These are phyloP conservation scores for Lactarius deliciosus DNA, from an alignment of 768 basidiomycete species.

Conservation along the genomic window DNA sequence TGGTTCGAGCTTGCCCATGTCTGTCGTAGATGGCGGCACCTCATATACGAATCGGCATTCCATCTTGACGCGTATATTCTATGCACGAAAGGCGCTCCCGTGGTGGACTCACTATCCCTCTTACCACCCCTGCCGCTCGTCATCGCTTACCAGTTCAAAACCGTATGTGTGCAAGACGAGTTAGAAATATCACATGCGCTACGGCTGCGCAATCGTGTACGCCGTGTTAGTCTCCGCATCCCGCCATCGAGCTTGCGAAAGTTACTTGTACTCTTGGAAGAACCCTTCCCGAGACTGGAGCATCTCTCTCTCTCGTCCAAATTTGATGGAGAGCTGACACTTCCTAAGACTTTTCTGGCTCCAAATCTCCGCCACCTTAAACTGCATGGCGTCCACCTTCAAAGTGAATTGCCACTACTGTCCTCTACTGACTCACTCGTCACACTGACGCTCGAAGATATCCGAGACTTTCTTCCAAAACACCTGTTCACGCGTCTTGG, in stretches of 20 bases:
- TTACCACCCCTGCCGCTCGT: conserved; percentile 13
- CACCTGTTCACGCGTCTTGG: not conserved
- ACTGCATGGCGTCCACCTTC: conserved; percentile 1
- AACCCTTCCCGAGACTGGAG: conserved; percentile 1
- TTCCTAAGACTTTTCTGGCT: not conserved
- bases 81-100: not conserved
- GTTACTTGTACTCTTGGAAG: not conserved
- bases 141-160: not conserved
- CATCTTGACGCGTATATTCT: not conserved
- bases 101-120: not conserved
- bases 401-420: not conserved
- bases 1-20: not conserved
- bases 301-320: not conserved
- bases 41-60: not conserved
- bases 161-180: not conserved
- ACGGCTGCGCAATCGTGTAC: not conserved
- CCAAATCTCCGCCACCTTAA: conserved; percentile 4
- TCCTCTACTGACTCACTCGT: not conserved
- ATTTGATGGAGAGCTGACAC: not conserved
- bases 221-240: not conserved
- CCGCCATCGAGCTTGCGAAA: not conserved
- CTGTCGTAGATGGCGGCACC: not conserved
- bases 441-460: not conserved
- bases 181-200: not conserved
- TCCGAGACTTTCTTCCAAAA: not conserved